Percentiles rank a stretch among this genome's conserved stretches.
Conservation (phyloP, 108 stramenopile genomes). For the Schizochytrium sp. region DNA sequence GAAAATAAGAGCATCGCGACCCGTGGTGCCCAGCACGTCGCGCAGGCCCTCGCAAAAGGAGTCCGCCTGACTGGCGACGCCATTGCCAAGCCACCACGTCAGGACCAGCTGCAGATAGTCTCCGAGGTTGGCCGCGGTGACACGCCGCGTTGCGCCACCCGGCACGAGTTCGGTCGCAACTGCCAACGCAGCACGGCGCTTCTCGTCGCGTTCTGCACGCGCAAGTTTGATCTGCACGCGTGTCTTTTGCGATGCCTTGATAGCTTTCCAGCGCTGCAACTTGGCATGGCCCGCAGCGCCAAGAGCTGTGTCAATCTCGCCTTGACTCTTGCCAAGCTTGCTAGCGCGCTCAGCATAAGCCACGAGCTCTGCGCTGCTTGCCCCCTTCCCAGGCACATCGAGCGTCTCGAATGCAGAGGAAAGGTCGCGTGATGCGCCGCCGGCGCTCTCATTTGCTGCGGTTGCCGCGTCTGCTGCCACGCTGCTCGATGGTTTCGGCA, state of each 20-base stretch:
- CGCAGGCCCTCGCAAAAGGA: conserved; percentile 11
- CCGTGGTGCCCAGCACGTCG: background rate
- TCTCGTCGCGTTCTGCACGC: background rate
- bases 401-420: background rate
- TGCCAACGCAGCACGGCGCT: background rate
- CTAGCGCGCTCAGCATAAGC: background rate
- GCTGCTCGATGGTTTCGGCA: no score
- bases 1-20: background rate
- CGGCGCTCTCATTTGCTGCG: background rate
- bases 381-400: background rate
- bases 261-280: conserved; percentile 3
- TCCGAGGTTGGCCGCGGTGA: background rate
- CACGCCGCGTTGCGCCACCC: background rate
- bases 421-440: background rate
- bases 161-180: background rate
- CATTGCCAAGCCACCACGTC: background rate
- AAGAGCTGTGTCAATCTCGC: background rate
- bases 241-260: conserved; percentile 12
- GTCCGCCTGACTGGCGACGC: background rate
- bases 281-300: background rate
- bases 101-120: background rate
- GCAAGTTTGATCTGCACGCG: background rate
- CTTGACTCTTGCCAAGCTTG: background rate
- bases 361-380: background rate
- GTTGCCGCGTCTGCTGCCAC: background rate